Conservation (phyloP, 768 basidiomycete genomes). For the Collybia sp. region DNA sequence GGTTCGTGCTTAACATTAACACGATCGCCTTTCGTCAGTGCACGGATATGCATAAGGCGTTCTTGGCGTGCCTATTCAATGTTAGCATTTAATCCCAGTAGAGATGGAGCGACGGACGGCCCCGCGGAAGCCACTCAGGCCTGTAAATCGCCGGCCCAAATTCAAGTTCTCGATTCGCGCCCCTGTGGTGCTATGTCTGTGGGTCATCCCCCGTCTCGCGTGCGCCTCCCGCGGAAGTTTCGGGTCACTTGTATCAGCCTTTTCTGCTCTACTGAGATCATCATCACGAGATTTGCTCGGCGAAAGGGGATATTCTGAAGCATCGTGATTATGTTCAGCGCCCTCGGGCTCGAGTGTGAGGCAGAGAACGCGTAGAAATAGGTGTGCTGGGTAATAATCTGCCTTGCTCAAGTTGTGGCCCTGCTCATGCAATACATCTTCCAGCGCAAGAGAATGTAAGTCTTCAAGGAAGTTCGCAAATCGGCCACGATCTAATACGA, state of each 20-base stretch:
- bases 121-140: slow-evolving; percentile 20
- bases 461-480: slow-evolving; percentile 27
- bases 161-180: background rate
- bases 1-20: slow-evolving; percentile 48
- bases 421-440: slow-evolving; percentile 57
- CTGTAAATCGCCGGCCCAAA: slow-evolving; percentile 8
- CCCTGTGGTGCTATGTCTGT: background rate
- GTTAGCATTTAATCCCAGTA: background rate
- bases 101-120: slow-evolving; percentile 11
- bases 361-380: slow-evolving; percentile 58
- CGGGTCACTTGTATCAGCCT: too few relatives aligned
- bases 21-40: slow-evolving; percentile 44
- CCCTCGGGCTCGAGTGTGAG: slow-evolving; percentile 32
- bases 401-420: slow-evolving; percentile 44
- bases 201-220: too few relatives aligned
- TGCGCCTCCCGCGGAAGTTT: too few relatives aligned
- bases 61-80: slow-evolving; percentile 14
- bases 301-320: background rate
- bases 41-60: slow-evolving; percentile 18
- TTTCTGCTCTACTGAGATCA: slow-evolving; percentile 2
- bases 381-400: slow-evolving; percentile 47
- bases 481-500: slow-evolving; percentile 7
- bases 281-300: background rate
- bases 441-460: slow-evolving; percentile 60
- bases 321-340: slow-evolving; percentile 5